phyloP scores from a whole-genome alignment of 1,284 basidiomycete genomes.

The Moesziomyces parantarcticus region DNA sequence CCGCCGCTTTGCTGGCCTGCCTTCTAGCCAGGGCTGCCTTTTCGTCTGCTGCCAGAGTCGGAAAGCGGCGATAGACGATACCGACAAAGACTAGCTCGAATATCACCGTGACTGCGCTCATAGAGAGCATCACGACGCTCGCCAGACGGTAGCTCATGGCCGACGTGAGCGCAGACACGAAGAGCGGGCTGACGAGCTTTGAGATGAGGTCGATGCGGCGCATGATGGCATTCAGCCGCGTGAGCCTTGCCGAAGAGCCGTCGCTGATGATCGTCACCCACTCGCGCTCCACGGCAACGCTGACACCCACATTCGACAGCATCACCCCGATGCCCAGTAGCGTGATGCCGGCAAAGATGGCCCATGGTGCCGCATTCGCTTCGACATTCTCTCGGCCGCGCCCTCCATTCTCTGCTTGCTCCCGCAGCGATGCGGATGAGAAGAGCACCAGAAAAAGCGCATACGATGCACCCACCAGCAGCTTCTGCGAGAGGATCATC shows the following conservation, averaged over 20 bases:
- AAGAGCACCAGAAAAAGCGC: conserved; percentile 68
- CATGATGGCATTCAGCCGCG: conserved; percentile 63
- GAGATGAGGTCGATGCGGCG: conserved; percentile 73
- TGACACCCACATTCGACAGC: conserved; percentile 71
- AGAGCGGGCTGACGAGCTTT: conserved; percentile 73
- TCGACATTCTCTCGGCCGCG: conserved; percentile 19
- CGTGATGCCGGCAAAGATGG: conserved; percentile 70
- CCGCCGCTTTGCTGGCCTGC: conserved; percentile 1
- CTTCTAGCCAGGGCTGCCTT: conserved; percentile 13
- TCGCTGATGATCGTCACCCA: conserved; percentile 72
- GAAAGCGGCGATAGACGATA: conserved; percentile 51
- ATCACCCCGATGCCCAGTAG: conserved; percentile 67
- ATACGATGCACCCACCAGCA: conserved; percentile 70
- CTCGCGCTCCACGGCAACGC: conserved; percentile 74
- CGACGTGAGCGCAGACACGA: conserved; percentile 72
- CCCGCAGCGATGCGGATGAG: conserved; percentile 25
- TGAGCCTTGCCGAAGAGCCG: conserved; percentile 50
- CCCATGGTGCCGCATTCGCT: conserved; percentile 43
- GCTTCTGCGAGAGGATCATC: conserved; percentile 71
- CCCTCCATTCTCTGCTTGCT: conserved; percentile 49
- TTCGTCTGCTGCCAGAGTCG: conserved; percentile 39
- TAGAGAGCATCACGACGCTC: conserved; percentile 45
- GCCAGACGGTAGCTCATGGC: conserved; percentile 43
- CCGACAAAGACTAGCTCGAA: conserved; percentile 57
- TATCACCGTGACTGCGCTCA: conserved; percentile 37